Evolutionary conservation across 768 basidiomycete genomes (phyloP), one percentile per base, ranked within the genome.

Genomic region (Pluteus cervinus): DNA sequence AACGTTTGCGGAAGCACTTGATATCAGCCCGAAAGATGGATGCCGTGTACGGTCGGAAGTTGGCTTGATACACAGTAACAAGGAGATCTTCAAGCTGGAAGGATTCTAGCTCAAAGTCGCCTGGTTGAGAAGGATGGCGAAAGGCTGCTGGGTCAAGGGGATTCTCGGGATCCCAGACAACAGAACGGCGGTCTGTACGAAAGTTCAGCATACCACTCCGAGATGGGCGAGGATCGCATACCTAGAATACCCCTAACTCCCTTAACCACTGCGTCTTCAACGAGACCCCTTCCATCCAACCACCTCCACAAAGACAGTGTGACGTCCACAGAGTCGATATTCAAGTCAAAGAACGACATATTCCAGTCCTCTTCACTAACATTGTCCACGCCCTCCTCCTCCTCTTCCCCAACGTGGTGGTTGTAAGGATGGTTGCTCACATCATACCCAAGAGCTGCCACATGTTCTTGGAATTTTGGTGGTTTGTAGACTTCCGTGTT

Each of bases 1-100:
- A 98, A 51, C 86, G 81, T 58, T 96, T 97, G 39, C 96, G 71
- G 46, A 98, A 76, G 20, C 69, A 72, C 9, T 75, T 73, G 24
- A 97, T 74, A 49, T 90, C 86, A 17, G 96, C 96, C 41, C 86
- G 83, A 66, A 98, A 99, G 33, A 99, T 90, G 5, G 86, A 90
- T 8, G 86, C 80, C 0, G 84, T 90, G 55, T 84, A 91, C 0
- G 96, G 96, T 10, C 96, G 74, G 64, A 98, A 98, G 40, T 79
- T 73, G 24, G 77, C 84, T 52, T 99, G 94, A 57, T 97, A 86
- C 16, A 99, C 81, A 11, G 94, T 98, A 25, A 97, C 69, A 9
- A 99, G 73, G 7, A 97, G 76, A 54, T 99, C 96, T 57, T 98
- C 90, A 5, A 99, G 69, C 48, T 88, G 79, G 3, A 99, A 68